Percentiles rank a stretch among this genome's conserved stretches.
Evolutionary conservation across 768 basidiomycete species (phyloP).

Genomic region (Crucibulum laeve): DNA sequence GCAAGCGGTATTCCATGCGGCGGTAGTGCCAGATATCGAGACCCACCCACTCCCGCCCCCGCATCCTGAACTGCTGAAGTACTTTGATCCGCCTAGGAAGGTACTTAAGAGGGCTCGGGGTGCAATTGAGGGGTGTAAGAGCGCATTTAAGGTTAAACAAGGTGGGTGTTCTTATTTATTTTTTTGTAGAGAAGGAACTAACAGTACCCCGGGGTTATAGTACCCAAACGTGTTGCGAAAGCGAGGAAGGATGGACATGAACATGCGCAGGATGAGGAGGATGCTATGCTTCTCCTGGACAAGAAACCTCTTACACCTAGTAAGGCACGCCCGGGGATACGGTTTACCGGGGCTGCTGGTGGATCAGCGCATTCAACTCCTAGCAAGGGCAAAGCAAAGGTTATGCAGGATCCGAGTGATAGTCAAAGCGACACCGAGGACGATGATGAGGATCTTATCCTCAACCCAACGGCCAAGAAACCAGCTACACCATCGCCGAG

Average conservation of each 20-base stretch:
- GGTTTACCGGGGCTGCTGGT: too few relatives aligned
- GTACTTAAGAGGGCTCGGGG: slow-evolving; percentile 58
- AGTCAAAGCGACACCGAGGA: slow-evolving; percentile 51
- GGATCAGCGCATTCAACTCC: slow-evolving; percentile 9
- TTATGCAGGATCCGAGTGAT: slow-evolving; percentile 37
- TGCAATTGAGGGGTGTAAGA: slow-evolving; percentile 58
- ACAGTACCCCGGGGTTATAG: too few relatives aligned
- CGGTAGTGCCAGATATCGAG: slow-evolving; percentile 70
- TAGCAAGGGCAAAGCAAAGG: slow-evolving; percentile 24
- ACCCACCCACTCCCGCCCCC: slow-evolving; percentile 78
- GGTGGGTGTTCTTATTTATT: slow-evolving; percentile 33
- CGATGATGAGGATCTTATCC: slow-evolving; percentile 26
- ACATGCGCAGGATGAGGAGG: slow-evolving; percentile 61
- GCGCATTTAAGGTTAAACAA: slow-evolving; percentile 72
- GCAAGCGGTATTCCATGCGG: slow-evolving; percentile 89
- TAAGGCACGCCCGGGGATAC: too few relatives aligned
- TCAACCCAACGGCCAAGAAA: slow-evolving; percentile 21
- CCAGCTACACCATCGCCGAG: slow-evolving; percentile 12
- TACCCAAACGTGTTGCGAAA: slow-evolving; percentile 58
- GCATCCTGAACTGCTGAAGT: slow-evolving; percentile 81
- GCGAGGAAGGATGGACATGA: slow-evolving; percentile 60
- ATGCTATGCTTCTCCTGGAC: slow-evolving; percentile 54
- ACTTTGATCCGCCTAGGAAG: slow-evolving; percentile 71
- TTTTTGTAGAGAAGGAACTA: not conserved
- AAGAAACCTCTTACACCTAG: slow-evolving; percentile 20